phyloP scores from a whole-genome alignment of 331 rosid species.

The Saraca asoca region DNA sequence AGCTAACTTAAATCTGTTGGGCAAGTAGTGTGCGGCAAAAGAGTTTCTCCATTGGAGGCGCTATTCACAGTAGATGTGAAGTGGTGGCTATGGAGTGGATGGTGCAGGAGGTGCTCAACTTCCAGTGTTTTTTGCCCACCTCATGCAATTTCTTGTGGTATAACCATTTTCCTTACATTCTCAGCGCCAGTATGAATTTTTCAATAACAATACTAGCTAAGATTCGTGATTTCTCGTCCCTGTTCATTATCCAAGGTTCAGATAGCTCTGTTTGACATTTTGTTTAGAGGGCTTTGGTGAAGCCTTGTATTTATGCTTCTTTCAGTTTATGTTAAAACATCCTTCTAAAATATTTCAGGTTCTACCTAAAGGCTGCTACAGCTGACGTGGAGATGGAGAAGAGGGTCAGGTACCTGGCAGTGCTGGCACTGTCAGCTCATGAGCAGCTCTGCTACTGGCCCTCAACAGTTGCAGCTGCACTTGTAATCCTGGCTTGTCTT shows the following conservation, averaged over 20 bases:
- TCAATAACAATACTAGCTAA: constrained; percentile 4
- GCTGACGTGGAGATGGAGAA: constrained; percentile 68
- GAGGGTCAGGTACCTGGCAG: constrained; percentile 70
- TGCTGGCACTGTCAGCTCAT: constrained; percentile 59
- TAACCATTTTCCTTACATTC: constrained; percentile 34
- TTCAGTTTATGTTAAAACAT: constrained; percentile 1
- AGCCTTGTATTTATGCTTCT: constrained; percentile 14
- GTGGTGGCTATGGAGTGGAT: constrained; percentile 99
- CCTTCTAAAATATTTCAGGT: constrained; percentile 48
- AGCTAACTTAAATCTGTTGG: constrained; percentile 26
- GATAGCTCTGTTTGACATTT: too few relatives aligned
- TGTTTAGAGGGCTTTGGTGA: background rate
- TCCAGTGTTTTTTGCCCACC: constrained; percentile 82
- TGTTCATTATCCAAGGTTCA: background rate
- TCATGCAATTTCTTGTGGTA: constrained; percentile 84
- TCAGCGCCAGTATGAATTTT: constrained; percentile 17
- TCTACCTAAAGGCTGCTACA: constrained; percentile 77
- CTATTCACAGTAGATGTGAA: constrained; percentile 67
- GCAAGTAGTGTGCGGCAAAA: constrained; percentile 59
- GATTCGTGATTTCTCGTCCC: constrained; percentile 5
- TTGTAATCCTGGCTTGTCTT: constrained; percentile 78
- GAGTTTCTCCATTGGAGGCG: constrained; percentile 51
- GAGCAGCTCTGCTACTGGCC: constrained; percentile 72
- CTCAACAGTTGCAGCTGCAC: constrained; percentile 89
- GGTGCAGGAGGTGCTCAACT: constrained; percentile 81